phyloP scores from a whole-genome alignment of 257 asterid genomes.

The Thymus quinquecostatus region DNA sequence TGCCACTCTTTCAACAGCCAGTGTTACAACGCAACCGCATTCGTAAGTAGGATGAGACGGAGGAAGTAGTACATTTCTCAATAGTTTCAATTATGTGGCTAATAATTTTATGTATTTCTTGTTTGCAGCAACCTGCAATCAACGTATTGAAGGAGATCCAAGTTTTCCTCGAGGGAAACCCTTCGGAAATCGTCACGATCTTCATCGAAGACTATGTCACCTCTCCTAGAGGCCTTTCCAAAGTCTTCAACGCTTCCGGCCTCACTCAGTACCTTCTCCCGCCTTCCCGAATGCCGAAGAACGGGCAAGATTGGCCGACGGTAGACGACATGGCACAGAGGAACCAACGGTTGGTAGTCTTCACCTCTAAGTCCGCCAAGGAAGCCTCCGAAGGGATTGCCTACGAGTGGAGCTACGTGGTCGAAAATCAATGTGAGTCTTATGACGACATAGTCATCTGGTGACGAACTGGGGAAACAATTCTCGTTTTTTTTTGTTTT shows the following conservation, averaged over 20 bases:
- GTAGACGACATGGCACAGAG: conserved; percentile 78
- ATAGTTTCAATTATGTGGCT: no score
- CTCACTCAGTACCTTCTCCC: conserved; percentile 72
- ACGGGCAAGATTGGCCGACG: conserved; percentile 84
- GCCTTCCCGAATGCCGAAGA: conserved; percentile 69
- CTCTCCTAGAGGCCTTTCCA: conserved; percentile 62
- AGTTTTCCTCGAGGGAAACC: conserved; percentile 57
- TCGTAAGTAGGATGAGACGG: conserved; percentile 51
- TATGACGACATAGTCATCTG: no score
- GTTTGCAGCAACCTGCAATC: conserved; percentile 76
- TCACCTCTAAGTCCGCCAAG: conserved; percentile 64
- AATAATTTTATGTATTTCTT: neutral
- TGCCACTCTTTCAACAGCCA: conserved; percentile 73
- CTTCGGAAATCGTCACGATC: conserved; percentile 72
- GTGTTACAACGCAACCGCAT: conserved; percentile 72
- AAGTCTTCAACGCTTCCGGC: conserved; percentile 75
- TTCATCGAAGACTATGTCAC: conserved; percentile 85
- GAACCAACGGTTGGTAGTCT: conserved; percentile 78
- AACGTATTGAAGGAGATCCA: conserved; percentile 70
- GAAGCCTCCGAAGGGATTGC: conserved; percentile 77
- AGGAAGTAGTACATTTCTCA: neutral
- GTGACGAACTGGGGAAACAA: no score
- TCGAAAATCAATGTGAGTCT: conserved; percentile 82
- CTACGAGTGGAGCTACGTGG: conserved; percentile 82
- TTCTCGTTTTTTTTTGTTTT: no score